Evolutionary conservation across 371 early-diverging fungal species (phyloP).

Genomic region (Lichtheimia hyalospora): DNA sequence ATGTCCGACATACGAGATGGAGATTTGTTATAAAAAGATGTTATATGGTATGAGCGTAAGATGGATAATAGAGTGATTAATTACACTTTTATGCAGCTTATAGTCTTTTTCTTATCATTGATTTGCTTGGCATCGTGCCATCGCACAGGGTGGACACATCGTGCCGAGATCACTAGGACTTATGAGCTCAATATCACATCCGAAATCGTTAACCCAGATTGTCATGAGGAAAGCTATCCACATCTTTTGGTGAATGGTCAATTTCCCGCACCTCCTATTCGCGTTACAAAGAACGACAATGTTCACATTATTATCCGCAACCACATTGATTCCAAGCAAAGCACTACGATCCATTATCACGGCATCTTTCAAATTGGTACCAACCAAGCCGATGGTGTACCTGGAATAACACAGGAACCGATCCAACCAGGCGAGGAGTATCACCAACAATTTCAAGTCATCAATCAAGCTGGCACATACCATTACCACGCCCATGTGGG

Average conservation of each 20-base stretch:
- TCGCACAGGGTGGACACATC: too few species aligned
- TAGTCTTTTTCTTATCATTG: too few species aligned
- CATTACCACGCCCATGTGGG: constrained; percentile 56
- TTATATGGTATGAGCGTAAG: too few species aligned
- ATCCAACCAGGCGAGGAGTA: constrained; percentile 51
- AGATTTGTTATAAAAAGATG: too few species aligned
- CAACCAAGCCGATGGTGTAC: constrained; percentile 54
- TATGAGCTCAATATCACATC: constrained; percentile 18
- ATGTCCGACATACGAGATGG: too few species aligned
- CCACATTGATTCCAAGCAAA: constrained; percentile 7
- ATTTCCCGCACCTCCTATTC: constrained; percentile 50
- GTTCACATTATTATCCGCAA: constrained; percentile 41
- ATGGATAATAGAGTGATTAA: too few species aligned
- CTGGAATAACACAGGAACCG: constrained; percentile 55
- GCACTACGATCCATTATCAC: constrained; percentile 40
- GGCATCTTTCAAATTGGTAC: constrained; percentile 42
- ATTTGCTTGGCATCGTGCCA: too few species aligned
- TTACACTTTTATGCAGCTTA: too few species aligned
- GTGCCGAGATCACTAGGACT: background rate
- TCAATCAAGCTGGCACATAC: constrained; percentile 50
- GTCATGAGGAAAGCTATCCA: constrained; percentile 13
- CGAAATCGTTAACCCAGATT: constrained; percentile 23
- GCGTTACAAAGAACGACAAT: constrained; percentile 37
- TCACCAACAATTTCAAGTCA: constrained; percentile 43
- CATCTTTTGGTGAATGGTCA: constrained; percentile 38